Evolutionary conservation across 2,329 filamentous ascomycete species (phyloP).

Genomic region (Drechmeria coniospora): DNA sequence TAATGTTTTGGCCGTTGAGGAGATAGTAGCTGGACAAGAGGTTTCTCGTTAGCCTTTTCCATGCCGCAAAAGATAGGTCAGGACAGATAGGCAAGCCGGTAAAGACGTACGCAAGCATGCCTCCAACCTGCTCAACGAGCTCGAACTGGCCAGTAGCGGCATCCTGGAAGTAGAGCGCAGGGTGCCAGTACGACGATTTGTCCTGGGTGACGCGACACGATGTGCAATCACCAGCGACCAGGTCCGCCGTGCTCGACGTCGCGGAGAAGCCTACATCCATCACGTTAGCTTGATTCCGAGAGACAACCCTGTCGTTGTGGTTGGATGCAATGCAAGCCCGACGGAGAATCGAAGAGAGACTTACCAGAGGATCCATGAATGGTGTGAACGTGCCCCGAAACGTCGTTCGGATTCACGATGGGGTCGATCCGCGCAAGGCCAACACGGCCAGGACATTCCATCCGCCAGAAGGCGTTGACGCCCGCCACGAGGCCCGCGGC

Average conservation of each 20-base stretch:
- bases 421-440: conserved; percentile 65
- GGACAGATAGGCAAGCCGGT: not conserved
- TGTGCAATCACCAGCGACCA: conserved; percentile 53
- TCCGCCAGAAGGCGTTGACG: conserved; percentile 68
- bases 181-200: conserved; percentile 80
- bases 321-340: no score
- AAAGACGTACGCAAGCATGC: conserved; percentile 64
- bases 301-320: no score
- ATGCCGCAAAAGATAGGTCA: no score
- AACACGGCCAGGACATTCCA: conserved; percentile 61
- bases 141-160: conserved; percentile 46
- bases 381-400: conserved; percentile 54
- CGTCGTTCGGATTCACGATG: conserved; percentile 44
- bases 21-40: conserved; percentile 84
- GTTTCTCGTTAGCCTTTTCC: no score
- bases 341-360: conserved; percentile 20
- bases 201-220: conserved; percentile 70
- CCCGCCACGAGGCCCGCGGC: conserved; percentile 19
- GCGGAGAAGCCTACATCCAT: conserved; percentile 43
- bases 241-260: conserved; percentile 37
- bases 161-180: conserved; percentile 63
- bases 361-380: conserved; percentile 64
- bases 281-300: conserved; percentile 8
- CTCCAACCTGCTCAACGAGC: conserved; percentile 59
- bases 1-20: conserved; percentile 47